Conservation (phyloP, 78 protist genomes). For the Dictyostelium firmibasis region DNA sequence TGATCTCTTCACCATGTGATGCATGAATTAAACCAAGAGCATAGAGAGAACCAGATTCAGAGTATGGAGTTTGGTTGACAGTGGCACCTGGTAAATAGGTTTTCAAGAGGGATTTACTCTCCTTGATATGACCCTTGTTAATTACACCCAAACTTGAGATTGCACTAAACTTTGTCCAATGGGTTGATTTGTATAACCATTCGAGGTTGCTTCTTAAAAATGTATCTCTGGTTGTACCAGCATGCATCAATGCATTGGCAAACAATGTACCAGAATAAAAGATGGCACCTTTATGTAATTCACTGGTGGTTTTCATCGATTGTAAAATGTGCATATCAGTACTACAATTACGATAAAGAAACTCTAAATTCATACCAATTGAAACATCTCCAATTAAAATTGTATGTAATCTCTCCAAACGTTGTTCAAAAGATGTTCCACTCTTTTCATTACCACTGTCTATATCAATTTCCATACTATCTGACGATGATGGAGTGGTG, state of each 20-base stretch:
- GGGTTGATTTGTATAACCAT: conserved; percentile 95
- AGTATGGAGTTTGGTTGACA: conserved; percentile 86
- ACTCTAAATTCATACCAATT: conserved; percentile 90
- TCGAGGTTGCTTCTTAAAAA: conserved; percentile 97
- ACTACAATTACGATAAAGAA: conserved; percentile 89
- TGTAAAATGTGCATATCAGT: conserved; percentile 91
- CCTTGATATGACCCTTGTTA: conserved; percentile 84
- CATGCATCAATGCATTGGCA: conserved; percentile 95
- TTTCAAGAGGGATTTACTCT: conserved; percentile 34
- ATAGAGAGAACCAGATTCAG: conserved; percentile 97
- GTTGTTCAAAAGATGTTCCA: not conserved
- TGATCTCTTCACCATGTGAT: conserved; percentile 90
- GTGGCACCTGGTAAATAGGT: conserved; percentile 76
- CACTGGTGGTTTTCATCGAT: conserved; percentile 86
- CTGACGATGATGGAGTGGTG: not conserved
- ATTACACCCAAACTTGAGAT: conserved; percentile 95
- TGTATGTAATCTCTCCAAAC: conserved; percentile 36
- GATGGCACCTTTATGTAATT: conserved; percentile 73
- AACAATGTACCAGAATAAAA: conserved; percentile 90
- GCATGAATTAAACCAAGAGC: conserved; percentile 99
- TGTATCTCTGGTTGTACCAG: conserved; percentile 98
- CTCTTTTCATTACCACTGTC: conserved; percentile 1
- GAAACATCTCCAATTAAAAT: conserved; percentile 92
- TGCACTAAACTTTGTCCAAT: conserved; percentile 98
- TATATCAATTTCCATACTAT: conserved; percentile 65